These are phyloP conservation scores for Linum tenue DNA, from an alignment of 345 rosid genomes.

Conservation along the genomic window DNA sequence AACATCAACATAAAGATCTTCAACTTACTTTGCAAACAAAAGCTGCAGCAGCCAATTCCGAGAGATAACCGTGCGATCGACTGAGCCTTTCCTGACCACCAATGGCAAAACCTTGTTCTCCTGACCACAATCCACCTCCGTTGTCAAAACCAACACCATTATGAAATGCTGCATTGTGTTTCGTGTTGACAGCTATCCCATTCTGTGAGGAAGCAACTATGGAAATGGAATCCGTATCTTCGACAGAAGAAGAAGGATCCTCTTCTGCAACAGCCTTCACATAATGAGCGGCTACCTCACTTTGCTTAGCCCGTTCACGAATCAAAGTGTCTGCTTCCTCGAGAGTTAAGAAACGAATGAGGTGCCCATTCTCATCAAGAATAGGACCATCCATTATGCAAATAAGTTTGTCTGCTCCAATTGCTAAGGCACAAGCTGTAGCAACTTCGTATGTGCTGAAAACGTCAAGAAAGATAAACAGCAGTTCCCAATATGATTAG, in stretches of 20 bases:
- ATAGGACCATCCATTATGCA: conserved; percentile 90
- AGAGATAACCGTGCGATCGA: conserved; percentile 64
- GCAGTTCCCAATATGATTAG: background rate
- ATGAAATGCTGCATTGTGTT: conserved; percentile 40
- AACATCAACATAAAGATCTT: background rate
- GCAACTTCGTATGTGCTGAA: conserved; percentile 97
- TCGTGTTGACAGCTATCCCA: conserved; percentile 33
- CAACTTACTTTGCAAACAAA: conserved; percentile 74
- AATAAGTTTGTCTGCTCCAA: conserved; percentile 93
- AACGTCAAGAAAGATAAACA: conserved; percentile 12
- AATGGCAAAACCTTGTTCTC: conserved; percentile 93
- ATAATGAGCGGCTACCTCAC: conserved; percentile 85
- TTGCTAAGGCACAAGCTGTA: conserved; percentile 93
- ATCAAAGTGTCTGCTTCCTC: conserved; percentile 83
- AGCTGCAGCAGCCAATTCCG: conserved; percentile 94
- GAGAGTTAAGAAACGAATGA: conserved; percentile 76
- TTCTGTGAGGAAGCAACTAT: conserved; percentile 26
- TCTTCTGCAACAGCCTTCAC: conserved; percentile 72
- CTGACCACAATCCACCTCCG: conserved; percentile 69
- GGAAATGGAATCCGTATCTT: conserved; percentile 41
- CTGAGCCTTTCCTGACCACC: conserved; percentile 87
- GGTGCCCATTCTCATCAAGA: conserved; percentile 70
- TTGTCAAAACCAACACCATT: conserved; percentile 89
- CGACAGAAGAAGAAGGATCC: conserved; percentile 25
- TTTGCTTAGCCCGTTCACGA: conserved; percentile 73